Evolutionary conservation across 139 green algal genomes (phyloP), one percentile per base, ranked within the genome.

Genomic region (Tetraselmis chui): DNA sequence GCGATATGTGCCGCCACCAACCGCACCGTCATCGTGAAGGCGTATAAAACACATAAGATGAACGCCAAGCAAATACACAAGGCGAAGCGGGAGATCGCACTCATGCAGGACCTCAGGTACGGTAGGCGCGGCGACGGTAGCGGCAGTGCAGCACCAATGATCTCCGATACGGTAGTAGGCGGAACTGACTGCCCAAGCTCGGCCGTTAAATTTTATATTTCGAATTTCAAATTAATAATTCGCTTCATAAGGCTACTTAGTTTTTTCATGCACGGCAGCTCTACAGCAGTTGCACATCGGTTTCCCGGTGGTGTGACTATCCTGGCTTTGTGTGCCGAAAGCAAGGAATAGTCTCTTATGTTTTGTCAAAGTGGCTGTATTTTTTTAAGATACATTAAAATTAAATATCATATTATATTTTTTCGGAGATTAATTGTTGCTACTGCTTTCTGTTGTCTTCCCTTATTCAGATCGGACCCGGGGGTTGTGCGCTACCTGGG

Each of bases 1-100:
- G 90, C 88, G 1, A 25, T 88, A 1, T 92, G 92, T 81, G 31
- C 32, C 22, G 81, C 59, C 5, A 81, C 26, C 11, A 30, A 30
- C 5, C 32, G 59, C 1, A 29, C 25, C 0, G 88, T 92, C 25
- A 89, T 90, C 0, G 81, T 93, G 24, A 93, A 93, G 83, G 75
- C 89, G 58, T 93, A 93, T 32, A 81, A 92, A 80, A 89, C 86
- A 31, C 58, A 29, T 25, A 87, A 81, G 32, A 32, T 92, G 28
- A 84, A 85, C 2, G 23, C 82, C 29, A 88, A 87, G 67, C 94
- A 95, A 78, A 80, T 90, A 25, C 82, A 91, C 0, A 88, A 87
- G 29, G 87, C 94, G 75, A 90, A 89, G 78, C 80, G 91, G 1
- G 91, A 95, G 59, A 87, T 91, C 24, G 87, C 88, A 2, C 94